Evolutionary conservation across 306 rosid species (phyloP).

Genomic region (Coriaria nepalensis): DNA sequence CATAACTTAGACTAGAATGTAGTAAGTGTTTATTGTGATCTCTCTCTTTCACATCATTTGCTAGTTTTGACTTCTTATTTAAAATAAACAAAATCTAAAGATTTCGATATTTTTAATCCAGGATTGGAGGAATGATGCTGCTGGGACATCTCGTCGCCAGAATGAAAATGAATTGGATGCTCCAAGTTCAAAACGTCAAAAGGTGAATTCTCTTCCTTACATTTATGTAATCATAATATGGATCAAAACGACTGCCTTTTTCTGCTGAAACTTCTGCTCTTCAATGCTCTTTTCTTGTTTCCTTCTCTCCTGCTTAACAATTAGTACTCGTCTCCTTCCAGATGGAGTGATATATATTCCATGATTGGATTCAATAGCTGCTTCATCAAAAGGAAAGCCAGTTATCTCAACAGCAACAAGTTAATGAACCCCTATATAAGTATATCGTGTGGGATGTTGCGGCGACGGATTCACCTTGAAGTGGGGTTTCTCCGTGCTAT

Average conservation of each 20-base stretch:
- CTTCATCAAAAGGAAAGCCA: too few species aligned
- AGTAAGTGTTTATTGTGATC: too few species aligned
- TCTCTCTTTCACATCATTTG: too few species aligned
- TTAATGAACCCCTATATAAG: too few species aligned
- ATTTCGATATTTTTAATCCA: neutral
- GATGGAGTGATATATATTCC: conserved; percentile 15
- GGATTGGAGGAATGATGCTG: conserved; percentile 23
- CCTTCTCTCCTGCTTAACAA: too few species aligned
- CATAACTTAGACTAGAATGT: too few species aligned
- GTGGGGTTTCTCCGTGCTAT: too few species aligned
- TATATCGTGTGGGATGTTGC: too few species aligned
- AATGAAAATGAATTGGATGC: conserved; percentile 33
- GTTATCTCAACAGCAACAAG: too few species aligned
- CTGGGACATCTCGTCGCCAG: conserved; percentile 45
- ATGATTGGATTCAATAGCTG: too few species aligned
- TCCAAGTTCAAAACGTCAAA: conserved; percentile 74
- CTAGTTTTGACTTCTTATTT: neutral
- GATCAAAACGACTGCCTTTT: neutral
- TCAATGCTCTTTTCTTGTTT: too few species aligned
- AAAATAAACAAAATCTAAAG: neutral
- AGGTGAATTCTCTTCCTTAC: conserved; percentile 26
- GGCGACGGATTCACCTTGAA: too few species aligned
- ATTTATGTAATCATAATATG: neutral
- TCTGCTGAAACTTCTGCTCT: neutral
- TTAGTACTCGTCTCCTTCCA: conserved; percentile 1